These are phyloP conservation scores for Geotrichum bryndzae DNA, from an alignment of 1,139 yeast genomes.

Conservation along the genomic window DNA sequence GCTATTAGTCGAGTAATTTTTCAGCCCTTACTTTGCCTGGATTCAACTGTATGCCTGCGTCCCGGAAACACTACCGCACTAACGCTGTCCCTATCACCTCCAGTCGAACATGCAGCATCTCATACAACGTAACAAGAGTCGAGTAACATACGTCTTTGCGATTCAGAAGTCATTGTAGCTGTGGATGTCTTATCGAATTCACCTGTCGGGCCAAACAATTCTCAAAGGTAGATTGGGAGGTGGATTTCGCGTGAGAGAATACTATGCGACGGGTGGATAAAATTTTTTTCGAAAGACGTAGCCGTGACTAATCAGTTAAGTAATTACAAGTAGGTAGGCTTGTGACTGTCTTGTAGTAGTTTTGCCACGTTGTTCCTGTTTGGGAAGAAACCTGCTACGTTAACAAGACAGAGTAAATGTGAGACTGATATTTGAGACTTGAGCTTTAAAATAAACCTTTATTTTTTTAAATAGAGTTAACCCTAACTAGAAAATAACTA, in stretches of 20 bases:
- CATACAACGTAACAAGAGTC: neutral
- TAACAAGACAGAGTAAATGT: neutral
- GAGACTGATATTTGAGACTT: neutral
- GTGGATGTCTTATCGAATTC: constrained; percentile 18
- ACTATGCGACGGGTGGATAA: neutral
- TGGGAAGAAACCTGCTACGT: neutral
- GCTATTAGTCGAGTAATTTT: neutral
- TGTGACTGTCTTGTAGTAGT: constrained; percentile 2
- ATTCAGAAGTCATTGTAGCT: constrained; percentile 18
- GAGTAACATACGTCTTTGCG: constrained; percentile 17
- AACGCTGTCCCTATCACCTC: neutral
- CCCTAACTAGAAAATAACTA: neutral
- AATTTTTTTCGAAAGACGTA: neutral
- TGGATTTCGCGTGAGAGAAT: constrained; percentile 7
- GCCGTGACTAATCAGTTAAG: neutral
- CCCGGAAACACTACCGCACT: neutral
- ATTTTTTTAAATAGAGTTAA: neutral
- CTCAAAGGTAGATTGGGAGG: constrained; percentile 8
- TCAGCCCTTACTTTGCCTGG: neutral
- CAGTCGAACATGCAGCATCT: neutral
- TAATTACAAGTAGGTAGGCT: neutral
- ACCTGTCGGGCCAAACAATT: constrained; percentile 16
- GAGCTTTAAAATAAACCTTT: neutral
- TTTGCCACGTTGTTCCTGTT: neutral
- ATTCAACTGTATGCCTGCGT: neutral